These are phyloP conservation scores for Barnettozyma vustinii DNA, from an alignment of 805 yeast species.

Conservation along the genomic window DNA sequence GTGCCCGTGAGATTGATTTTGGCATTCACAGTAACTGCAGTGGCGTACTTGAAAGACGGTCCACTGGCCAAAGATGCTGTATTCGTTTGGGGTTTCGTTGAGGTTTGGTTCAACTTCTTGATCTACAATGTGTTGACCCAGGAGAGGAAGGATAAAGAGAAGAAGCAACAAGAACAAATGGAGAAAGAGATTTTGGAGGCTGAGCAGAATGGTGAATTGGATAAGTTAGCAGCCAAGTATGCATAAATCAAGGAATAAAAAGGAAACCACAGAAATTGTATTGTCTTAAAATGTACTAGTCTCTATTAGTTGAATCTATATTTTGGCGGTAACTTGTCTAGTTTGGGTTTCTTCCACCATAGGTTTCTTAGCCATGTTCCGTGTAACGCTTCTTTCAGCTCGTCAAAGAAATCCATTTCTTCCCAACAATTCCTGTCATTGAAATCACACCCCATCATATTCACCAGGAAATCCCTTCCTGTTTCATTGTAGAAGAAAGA, in stretches of 20 bases:
- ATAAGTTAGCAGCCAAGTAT: conserved; percentile 12
- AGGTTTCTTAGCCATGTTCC: conserved; percentile 24
- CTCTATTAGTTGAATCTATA: not conserved
- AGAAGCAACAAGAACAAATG: conserved; percentile 35
- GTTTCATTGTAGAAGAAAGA: conserved; percentile 33
- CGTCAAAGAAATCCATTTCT: conserved; percentile 32
- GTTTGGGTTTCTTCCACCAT: not conserved
- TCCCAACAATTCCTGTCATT: conserved; percentile 35
- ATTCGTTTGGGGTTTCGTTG: conserved; percentile 51
- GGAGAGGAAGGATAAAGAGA: conserved; percentile 41
- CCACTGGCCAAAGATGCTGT: conserved; percentile 57
- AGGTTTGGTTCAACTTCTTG: conserved; percentile 65
- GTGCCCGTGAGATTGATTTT: conserved; percentile 52
- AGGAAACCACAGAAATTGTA: no score
- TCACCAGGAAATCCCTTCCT: conserved; percentile 33
- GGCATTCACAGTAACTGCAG: conserved; percentile 45
- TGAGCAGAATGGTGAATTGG: conserved; percentile 16
- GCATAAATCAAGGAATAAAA: conserved; percentile 2
- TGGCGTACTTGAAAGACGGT: conserved; percentile 41
- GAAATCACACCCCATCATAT: conserved; percentile 35
- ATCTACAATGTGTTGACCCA: conserved; percentile 59
- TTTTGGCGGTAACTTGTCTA: not conserved
- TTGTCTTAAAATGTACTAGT: not conserved
- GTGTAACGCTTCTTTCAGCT: conserved; percentile 29
- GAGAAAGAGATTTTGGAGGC: conserved; percentile 16